Percentiles rank a stretch among this genome's conserved stretches.
Conservation (phyloP, 1,284 basidiomycete species). For the Microbotryum violaceum region DNA sequence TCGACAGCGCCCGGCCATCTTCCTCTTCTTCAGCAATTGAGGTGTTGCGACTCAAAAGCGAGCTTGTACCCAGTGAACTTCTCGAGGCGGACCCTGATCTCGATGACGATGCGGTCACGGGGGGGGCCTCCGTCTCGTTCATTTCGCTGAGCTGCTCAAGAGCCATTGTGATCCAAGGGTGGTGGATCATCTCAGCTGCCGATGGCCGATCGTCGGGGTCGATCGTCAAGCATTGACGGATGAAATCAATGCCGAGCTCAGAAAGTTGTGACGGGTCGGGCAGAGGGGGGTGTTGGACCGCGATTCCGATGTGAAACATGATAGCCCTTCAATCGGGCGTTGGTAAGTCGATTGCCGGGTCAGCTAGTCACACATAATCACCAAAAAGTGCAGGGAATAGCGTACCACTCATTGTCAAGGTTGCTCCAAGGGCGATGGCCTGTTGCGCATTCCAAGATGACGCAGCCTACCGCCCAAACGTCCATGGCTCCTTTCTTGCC, state of each 20-base stretch:
- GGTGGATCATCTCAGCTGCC: conserved; percentile 74
- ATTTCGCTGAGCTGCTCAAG: conserved; percentile 28
- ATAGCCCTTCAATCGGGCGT: conserved; percentile 19
- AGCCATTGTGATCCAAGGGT: conserved; percentile 69
- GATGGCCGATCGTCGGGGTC: conserved; percentile 77
- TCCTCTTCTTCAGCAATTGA: too few species aligned
- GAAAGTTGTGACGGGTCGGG: conserved; percentile 86
- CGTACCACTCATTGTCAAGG: conserved; percentile 95
- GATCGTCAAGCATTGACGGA: conserved; percentile 82
- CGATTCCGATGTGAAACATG: conserved; percentile 53
- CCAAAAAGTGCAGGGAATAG: conserved; percentile 10
- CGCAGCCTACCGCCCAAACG: conserved; percentile 94
- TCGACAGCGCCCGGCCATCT: too few species aligned
- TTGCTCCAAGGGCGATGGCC: conserved; percentile 97
- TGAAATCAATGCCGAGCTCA: conserved; percentile 85
- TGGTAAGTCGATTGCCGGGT: too few species aligned
- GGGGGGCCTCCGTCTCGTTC: conserved; percentile 19
- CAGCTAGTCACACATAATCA: not conserved
- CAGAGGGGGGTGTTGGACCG: conserved; percentile 90
- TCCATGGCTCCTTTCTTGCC: conserved; percentile 95
- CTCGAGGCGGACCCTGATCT: too few species aligned
- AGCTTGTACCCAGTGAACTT: too few species aligned
- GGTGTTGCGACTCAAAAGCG: too few species aligned
- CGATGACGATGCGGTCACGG: not conserved
- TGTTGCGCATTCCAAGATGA: conserved; percentile 91